Conservation (phyloP, 129 eudicot genomes). For the Escallonia rubra region DNA sequence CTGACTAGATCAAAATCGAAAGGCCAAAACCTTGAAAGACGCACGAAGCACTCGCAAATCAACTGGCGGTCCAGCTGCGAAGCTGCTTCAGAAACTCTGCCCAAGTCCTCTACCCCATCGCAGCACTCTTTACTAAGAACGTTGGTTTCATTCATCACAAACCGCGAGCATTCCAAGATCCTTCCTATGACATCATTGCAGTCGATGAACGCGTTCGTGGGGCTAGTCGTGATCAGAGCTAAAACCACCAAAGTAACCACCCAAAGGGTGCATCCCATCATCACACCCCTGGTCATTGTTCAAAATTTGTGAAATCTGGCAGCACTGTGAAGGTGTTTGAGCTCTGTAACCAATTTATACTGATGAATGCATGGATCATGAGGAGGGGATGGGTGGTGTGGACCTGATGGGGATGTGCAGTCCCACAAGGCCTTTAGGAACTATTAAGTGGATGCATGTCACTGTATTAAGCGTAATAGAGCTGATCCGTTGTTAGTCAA, state of each 20-base stretch:
- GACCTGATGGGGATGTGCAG: too few relatives aligned
- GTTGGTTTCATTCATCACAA: not conserved
- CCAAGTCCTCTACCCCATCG: not conserved
- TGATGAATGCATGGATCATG: too few relatives aligned
- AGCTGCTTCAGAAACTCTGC: not conserved
- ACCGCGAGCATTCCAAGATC: not conserved
- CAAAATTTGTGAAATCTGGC: too few relatives aligned
- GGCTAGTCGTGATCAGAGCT: not conserved
- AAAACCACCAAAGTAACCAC: not conserved
- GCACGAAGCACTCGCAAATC: slow-evolving; percentile 18
- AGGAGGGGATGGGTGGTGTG: too few relatives aligned
- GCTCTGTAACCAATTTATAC: too few relatives aligned
- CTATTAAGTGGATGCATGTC: too few relatives aligned
- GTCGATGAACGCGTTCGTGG: not conserved
- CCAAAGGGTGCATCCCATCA: not conserved
- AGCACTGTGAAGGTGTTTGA: too few relatives aligned
- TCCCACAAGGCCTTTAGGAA: too few relatives aligned
- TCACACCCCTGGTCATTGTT: not conserved
- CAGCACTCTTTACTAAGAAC: slow-evolving; percentile 1
- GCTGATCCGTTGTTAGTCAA: too few relatives aligned
- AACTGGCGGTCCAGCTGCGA: slow-evolving; percentile 1
- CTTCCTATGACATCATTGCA: not conserved
- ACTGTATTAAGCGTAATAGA: too few relatives aligned
- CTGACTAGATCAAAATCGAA: not conserved
- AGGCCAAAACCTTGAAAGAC: not conserved